phyloP scores from a whole-genome alignment of 805 yeast species.

The Lachancea thermotolerans region DNA sequence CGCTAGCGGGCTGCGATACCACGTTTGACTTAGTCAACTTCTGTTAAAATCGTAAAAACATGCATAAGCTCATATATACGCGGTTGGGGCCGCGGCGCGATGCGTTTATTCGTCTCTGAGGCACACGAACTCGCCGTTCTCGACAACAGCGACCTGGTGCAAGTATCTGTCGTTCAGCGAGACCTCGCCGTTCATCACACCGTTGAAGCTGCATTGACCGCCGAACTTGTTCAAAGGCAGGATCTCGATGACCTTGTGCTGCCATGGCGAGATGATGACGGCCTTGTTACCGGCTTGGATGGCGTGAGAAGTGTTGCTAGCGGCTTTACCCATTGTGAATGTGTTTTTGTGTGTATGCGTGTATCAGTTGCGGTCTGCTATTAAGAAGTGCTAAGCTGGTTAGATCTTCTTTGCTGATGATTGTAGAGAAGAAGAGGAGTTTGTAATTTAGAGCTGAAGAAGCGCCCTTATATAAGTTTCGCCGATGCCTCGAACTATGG shows the following conservation, averaged over 20 bases:
- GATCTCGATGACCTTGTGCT: conserved; percentile 9
- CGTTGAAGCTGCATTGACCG: conserved; percentile 10
- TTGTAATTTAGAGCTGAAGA: too few species aligned
- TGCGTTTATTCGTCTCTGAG: conserved; percentile 6
- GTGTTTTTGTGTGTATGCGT: not conserved
- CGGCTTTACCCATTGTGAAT: conserved; percentile 8
- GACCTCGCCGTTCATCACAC: conserved; percentile 7
- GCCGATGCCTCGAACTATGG: too few species aligned
- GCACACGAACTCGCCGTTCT: conserved; percentile 7
- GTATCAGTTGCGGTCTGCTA: not conserved
- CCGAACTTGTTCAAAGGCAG: conserved; percentile 8
- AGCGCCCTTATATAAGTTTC: too few species aligned
- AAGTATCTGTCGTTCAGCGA: conserved; percentile 9
- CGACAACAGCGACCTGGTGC: conserved; percentile 9
- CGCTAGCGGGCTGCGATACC: too few species aligned
- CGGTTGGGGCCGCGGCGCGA: too few species aligned
- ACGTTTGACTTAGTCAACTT: too few species aligned
- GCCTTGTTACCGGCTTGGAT: conserved; percentile 11
- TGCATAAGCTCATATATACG: too few species aligned
- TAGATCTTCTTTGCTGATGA: too few species aligned
- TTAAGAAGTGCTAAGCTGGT: too few species aligned
- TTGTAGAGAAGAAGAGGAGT: too few species aligned
- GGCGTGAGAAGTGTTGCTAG: conserved; percentile 10
- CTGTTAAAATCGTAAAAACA: too few species aligned
- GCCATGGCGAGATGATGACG: conserved; percentile 9